phyloP scores from a whole-genome alignment of 495 filamentous ascomycete species.

The Glonium stellatum region DNA sequence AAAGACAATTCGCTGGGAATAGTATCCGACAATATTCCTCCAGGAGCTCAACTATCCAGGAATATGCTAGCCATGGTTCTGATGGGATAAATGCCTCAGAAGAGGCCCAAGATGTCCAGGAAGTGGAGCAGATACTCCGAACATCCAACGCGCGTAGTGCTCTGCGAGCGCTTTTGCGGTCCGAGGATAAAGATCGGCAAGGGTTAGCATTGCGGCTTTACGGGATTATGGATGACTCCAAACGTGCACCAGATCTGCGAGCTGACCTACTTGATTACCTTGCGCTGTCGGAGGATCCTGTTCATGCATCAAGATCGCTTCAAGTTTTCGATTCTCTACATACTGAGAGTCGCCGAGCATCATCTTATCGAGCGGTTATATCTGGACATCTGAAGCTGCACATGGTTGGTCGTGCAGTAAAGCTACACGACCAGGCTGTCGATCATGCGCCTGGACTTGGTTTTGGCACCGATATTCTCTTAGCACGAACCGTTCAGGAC shows the following conservation, averaged over 20 bases:
- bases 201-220: constrained; percentile 20
- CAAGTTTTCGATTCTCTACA: constrained; percentile 19
- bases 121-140: constrained; percentile 11
- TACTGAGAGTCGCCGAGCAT: constrained; percentile 12
- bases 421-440: constrained; percentile 21
- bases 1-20: background rate
- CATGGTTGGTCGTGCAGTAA: constrained; percentile 22
- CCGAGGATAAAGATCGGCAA: constrained; percentile 5
- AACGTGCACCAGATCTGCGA: constrained; percentile 12
- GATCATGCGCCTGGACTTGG: background rate
- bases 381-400: constrained; percentile 17
- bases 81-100: background rate
- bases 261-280: constrained; percentile 33
- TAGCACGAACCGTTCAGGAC: constrained; percentile 19
- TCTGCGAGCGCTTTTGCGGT: constrained; percentile 6
- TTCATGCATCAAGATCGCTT: constrained; percentile 14
- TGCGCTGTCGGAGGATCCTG: background rate
- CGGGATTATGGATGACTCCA: constrained; percentile 14
- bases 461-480: constrained; percentile 21
- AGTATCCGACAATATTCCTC: constrained; percentile 15
- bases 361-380: constrained; percentile 24
- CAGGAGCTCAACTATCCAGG: background rate
- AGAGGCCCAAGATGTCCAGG: constrained; percentile 1
- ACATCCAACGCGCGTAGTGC: constrained; percentile 10
- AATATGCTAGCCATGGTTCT: background rate